A percentile compares a stretch with the other conserved stretches of the same genome.
phyloP scores from a whole-genome alignment of 208 protist species.

The Trypanosoma avium region DNA sequence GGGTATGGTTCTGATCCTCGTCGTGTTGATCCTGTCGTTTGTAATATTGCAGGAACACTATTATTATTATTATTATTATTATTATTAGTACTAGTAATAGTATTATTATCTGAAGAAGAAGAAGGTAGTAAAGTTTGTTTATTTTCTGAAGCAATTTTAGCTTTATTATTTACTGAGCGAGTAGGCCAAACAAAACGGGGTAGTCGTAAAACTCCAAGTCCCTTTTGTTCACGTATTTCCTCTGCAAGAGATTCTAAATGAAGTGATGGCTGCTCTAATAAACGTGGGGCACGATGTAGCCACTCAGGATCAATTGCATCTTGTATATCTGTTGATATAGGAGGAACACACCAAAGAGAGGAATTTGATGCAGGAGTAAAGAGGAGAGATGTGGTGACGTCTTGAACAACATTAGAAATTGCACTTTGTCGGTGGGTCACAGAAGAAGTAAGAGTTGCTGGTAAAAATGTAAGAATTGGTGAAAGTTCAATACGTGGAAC shows the following conservation, averaged over 20 bases:
- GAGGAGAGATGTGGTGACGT: conserved; percentile 8
- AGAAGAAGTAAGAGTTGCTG: conserved; percentile 5
- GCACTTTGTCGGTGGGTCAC: conserved; percentile 32
- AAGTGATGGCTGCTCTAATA: conserved; percentile 42
- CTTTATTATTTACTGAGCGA: not conserved
- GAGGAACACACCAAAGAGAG: conserved; percentile 10
- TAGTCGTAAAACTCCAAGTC: conserved; percentile 20
- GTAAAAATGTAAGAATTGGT: conserved; percentile 27
- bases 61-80: not conserved
- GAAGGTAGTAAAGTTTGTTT: not conserved
- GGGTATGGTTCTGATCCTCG: conserved; percentile 12
- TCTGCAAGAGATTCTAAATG: conserved; percentile 25
- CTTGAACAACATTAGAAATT: conserved; percentile 43
- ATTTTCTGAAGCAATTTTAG: too few relatives aligned
- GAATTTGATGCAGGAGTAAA: conserved; percentile 10
- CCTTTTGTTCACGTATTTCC: conserved; percentile 18
- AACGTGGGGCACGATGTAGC: conserved; percentile 15
- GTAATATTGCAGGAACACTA: not conserved
- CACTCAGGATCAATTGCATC: conserved; percentile 5
- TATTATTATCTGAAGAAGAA: not conserved
- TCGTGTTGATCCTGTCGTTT: conserved; percentile 7
- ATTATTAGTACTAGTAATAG: not conserved
- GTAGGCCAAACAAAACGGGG: conserved; percentile 25
- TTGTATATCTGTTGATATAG: conserved; percentile 8
- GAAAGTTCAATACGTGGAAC: conserved; percentile 39